Conservation (phyloP, 202 grass and related monocot species). For the Carex arenaria region DNA sequence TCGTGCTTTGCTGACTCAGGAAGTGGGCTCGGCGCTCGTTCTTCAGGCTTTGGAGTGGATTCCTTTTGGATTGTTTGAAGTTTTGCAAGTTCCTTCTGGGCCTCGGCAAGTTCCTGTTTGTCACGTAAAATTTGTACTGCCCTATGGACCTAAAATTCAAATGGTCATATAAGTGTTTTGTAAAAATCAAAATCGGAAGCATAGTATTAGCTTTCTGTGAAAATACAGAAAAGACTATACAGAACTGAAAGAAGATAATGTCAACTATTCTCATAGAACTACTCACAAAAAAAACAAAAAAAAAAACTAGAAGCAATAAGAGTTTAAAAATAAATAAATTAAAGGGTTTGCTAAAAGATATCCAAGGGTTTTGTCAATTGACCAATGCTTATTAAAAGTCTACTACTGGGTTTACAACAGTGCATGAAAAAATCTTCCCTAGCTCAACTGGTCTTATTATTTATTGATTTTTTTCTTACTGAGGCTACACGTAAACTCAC, state of each 20-base stretch:
- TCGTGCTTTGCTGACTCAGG: constrained; percentile 37
- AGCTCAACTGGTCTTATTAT: background rate
- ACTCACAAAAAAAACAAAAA: background rate
- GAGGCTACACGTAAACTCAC: background rate
- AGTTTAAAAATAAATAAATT: background rate
- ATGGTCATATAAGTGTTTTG: background rate
- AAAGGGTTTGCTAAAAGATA: background rate
- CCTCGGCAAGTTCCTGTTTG: constrained; percentile 65
- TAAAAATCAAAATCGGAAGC: background rate
- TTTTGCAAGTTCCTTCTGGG: constrained; percentile 58
- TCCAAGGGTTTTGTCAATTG: background rate
- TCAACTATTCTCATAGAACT: background rate
- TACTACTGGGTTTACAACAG: constrained; percentile 1
- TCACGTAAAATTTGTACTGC: constrained; percentile 69
- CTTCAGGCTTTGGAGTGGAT: constrained; percentile 43
- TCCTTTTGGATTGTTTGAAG: constrained; percentile 64
- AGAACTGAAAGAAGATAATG: background rate
- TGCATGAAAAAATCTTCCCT: background rate
- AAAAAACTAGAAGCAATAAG: background rate
- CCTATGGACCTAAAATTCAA: constrained; percentile 66
- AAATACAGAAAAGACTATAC: background rate
- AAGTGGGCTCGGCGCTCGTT: constrained; percentile 20
- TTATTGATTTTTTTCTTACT: background rate
- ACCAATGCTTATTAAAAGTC: background rate
- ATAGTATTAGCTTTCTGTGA: background rate